Conservation (phyloP, 1,284 basidiomycete species). For the Gomphus bonarii region DNA sequence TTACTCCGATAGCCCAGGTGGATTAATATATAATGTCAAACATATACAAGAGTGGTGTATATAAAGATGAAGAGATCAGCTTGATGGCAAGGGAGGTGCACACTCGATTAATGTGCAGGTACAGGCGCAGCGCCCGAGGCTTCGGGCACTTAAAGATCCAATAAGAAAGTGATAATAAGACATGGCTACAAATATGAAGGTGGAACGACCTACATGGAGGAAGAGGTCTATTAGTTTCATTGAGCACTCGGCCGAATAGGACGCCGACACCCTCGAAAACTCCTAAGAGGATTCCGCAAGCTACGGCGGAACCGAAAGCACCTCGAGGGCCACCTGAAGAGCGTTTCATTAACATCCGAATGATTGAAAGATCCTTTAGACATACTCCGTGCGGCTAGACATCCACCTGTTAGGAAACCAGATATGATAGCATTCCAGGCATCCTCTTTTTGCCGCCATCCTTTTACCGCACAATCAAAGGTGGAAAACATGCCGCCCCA, state of each 20-base stretch:
- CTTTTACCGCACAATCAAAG: conserved; percentile 97
- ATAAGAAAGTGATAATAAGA: not conserved
- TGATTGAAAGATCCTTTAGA: conserved; percentile 18
- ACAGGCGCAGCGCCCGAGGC: conserved; percentile 2
- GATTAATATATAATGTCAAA: conserved; percentile 1
- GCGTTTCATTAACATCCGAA: not conserved
- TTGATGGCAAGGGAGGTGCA: not conserved
- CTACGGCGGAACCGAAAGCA: conserved; percentile 84
- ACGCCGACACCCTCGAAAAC: conserved; percentile 96
- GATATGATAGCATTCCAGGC: conserved; percentile 99
- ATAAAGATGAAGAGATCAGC: not conserved
- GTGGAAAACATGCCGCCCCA: conserved; percentile 98
- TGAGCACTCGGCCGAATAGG: conserved; percentile 74
- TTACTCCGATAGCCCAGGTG: not conserved
- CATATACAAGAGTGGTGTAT: conserved; percentile 1
- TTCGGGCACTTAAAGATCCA: not conserved
- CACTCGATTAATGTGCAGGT: conserved; percentile 1
- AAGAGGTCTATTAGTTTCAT: conserved; percentile 69
- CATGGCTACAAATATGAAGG: not conserved
- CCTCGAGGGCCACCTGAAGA: conserved; percentile 79
- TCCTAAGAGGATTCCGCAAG: conserved; percentile 93
- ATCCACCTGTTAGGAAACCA: conserved; percentile 97
- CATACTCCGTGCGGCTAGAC: conserved; percentile 88
- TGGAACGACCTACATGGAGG: conserved; percentile 28
- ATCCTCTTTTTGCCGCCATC: conserved; percentile 97